Evolutionary conservation across 768 basidiomycete genomes (phyloP), one percentile per base, ranked within the genome.

Genomic region (Floccularia luteovirens): DNA sequence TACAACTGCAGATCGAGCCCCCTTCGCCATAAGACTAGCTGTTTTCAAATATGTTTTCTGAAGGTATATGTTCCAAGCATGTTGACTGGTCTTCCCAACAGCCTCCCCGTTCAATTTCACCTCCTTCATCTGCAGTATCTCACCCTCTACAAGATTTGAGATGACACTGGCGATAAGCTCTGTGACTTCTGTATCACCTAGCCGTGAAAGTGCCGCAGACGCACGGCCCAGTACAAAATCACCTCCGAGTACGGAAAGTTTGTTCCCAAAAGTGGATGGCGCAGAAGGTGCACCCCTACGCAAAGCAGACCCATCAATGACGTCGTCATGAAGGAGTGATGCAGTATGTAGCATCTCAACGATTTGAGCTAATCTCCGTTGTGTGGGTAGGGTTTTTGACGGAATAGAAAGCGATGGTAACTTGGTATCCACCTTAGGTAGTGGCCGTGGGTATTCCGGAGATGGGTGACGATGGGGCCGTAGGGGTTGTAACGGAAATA

Each of bases 331-430:
- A 5, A 97, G 61, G n/a, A 96, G 72, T 4, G 90, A 92, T 2
- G 92, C 93, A 21, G 93, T 90, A 51, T 97, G 93, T 45, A 97
- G 87, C 88, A 96, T 90, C 57, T 97, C 92, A 31, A 90, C 83
- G 24, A 97, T 91, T 50, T 91, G 88, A 0, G 92, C 93, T 21
- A 97, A 77, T n/a, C 92, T 79, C 12, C 71, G 60, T 57, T 96
- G 92, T 1, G 92, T 87, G 3, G 93, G 90, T 28, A 86, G 61
- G 46, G 48, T 44, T 6, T 39, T 32, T 13, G 36, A 40, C 6
- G 8, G 27, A 8, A 14, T 28, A 8, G 27, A 8, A 14, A 8
- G 8, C 14, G 27, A 28, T 28, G 14, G 8, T 28, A 14, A 28
- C 8, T 28, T 28, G 8, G 14, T 28, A n/a, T n/a, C n/a, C n/a